Evolutionary conservation across 2,329 filamentous ascomycete species (phyloP), one percentile per base, ranked within the genome.

Genomic region (Nothophoma quercina): DNA sequence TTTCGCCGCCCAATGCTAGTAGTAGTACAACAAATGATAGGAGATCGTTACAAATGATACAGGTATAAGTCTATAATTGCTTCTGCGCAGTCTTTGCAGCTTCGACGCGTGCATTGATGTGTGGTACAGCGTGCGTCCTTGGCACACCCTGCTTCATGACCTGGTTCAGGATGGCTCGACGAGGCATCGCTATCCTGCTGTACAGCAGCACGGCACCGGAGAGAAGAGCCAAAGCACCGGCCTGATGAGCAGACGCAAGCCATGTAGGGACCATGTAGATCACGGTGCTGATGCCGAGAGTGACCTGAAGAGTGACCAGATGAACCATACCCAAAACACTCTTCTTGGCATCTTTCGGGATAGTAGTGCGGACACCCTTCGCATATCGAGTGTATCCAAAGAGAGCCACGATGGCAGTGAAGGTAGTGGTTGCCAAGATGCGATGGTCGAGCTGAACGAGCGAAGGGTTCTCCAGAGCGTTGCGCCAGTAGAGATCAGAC

Each of bases 381-480:
- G 86, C 85, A 48, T 85, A 86, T 58, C 90, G 86, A 4, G 89
- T 85, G 76, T 93, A 98, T n/a, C 85, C 84, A 75, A 88, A 96
- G 8, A 99, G 82, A 4, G 86, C 82, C 60, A 96, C 79, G 56
- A 98, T 85, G 57, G 89, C 84, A 45, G 85, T 88, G 75, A 96
- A 96, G 1, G 93, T 96, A 13, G 91, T 92, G 38, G 88, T 91
- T 52, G 95, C 96, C 28, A 98, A 83, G 64, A 96, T 90, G 35
- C 96, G 88, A 79, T 99, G 95, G 77, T 99, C 91, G 35, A 99
- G 85, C 78, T 99, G 96, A 2, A 98, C 96, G 21, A 96, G 85
- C 13, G 90, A 93, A 3, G 95, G 96, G 78, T 99, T 99, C 80
- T 98, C 95, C 26, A 98, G 87, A 82, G 96, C 89, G 78, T 99